Conservation (phyloP, 208 protist genomes). For the Crithidia brevicula region DNA sequence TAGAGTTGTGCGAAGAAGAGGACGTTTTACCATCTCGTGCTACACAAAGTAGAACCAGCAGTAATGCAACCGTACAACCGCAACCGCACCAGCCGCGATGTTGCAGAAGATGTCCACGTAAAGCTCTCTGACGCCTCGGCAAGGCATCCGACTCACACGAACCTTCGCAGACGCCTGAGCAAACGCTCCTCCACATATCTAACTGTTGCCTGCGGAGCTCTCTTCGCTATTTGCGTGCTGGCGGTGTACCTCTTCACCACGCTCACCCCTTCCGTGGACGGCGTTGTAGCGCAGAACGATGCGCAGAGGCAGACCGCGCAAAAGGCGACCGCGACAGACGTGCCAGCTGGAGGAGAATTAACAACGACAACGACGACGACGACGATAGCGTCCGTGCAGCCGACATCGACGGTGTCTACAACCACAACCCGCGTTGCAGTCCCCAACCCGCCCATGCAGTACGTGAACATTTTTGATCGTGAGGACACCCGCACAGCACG, state of each 20-base stretch:
- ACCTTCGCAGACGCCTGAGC: background rate
- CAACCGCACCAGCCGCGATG: background rate
- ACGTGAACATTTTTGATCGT: background rate
- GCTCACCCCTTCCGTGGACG: background rate
- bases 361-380: background rate
- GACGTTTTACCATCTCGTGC: no score
- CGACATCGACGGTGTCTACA: background rate
- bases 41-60: no score
- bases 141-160: background rate
- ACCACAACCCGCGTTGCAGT: background rate
- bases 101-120: background rate
- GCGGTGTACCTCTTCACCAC: background rate
- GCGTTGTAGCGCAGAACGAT: background rate
- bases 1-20: no score
- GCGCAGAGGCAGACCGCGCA: background rate
- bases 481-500: background rate
- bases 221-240: background rate
- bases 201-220: background rate
- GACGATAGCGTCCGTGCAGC: background rate
- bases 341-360: background rate
- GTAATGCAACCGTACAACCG: slow-evolving; percentile 2
- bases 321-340: background rate
- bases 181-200: background rate
- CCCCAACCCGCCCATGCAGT: background rate
- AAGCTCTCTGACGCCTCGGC: background rate